phyloP scores from a whole-genome alignment of 2,329 filamentous ascomycete genomes.

The Cladophialophora chaetospira region DNA sequence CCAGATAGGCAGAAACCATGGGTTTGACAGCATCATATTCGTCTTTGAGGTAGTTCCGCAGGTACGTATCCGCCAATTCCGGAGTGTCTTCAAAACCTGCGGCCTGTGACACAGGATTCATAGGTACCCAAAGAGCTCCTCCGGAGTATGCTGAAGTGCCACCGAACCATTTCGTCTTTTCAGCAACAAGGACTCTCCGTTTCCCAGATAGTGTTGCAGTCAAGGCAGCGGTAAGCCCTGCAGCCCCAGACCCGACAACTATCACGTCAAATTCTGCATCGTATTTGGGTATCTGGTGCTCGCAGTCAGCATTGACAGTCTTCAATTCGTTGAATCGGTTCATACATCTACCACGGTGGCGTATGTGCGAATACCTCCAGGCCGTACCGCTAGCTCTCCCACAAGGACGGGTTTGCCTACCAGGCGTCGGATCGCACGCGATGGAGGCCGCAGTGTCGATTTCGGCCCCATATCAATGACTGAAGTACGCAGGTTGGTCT shows the following conservation, averaged over 20 bases:
- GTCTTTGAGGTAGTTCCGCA: slow-evolving; percentile 5
- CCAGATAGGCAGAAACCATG: slow-evolving; percentile 35
- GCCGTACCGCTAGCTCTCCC: no score
- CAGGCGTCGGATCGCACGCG: no score
- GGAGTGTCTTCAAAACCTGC: slow-evolving; percentile 33
- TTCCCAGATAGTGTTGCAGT: slow-evolving; percentile 33
- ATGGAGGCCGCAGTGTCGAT: no score
- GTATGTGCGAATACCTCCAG: not conserved
- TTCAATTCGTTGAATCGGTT: not conserved
- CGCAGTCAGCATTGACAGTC: not conserved
- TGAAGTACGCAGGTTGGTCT: no score
- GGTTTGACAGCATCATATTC: slow-evolving; percentile 10
- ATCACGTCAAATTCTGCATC: slow-evolving; percentile 33
- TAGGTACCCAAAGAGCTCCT: slow-evolving; percentile 37
- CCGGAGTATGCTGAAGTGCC: slow-evolving; percentile 43
- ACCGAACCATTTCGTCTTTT: slow-evolving; percentile 39
- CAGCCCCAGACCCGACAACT: slow-evolving; percentile 40
- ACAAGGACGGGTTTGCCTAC: no score
- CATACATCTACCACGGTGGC: slow-evolving; percentile 3
- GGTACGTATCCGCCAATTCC: slow-evolving; percentile 31
- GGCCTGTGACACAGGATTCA: slow-evolving; percentile 31
- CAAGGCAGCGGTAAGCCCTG: slow-evolving; percentile 39
- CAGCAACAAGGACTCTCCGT: slow-evolving; percentile 35
- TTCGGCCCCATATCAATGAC: no score
- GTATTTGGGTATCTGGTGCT: not conserved